Evolutionary conservation across 345 rosid genomes (phyloP).

Genomic region (Eutrema japonicum): DNA sequence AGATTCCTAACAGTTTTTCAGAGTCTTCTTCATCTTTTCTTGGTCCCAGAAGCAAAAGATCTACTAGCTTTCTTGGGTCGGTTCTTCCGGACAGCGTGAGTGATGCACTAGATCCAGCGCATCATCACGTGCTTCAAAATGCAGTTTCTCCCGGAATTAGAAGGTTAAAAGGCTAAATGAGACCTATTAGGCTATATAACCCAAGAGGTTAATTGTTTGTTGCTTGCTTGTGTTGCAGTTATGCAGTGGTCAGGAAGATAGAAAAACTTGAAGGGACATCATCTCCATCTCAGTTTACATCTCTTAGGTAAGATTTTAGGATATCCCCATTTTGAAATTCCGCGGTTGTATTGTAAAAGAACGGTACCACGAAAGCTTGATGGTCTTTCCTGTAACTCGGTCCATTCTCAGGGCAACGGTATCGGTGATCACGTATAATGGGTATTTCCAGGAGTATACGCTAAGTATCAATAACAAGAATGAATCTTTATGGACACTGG

Average conservation of each 20-base stretch:
- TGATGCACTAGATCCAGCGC: constrained; percentile 78
- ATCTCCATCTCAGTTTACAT: constrained; percentile 53
- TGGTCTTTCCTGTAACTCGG: neutral
- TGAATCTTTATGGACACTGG: constrained; percentile 71
- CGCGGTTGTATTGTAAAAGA: neutral
- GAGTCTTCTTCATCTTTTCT: neutral
- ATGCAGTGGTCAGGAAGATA: constrained; percentile 69
- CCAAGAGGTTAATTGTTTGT: neutral
- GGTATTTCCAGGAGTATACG: constrained; percentile 78
- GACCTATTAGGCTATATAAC: neutral
- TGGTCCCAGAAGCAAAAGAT: constrained; percentile 58
- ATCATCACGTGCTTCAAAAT: constrained; percentile 80
- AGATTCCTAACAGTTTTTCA: constrained; percentile 18
- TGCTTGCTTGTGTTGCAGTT: constrained; percentile 49
- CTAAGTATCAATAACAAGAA: constrained; percentile 54
- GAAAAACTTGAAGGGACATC: constrained; percentile 57
- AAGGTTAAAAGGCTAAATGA: constrained; percentile 53
- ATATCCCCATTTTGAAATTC: neutral
- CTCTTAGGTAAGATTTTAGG: constrained; percentile 53
- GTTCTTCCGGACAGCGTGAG: constrained; percentile 77
- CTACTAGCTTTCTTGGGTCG: constrained; percentile 75
- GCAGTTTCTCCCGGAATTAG: constrained; percentile 68
- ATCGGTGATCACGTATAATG: constrained; percentile 67
- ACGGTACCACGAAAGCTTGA: constrained; percentile 1
- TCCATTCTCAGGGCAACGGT: constrained; percentile 58